Evolutionary conservation across 106 monocot species (phyloP), one percentile per base, ranked within the genome.

Genomic region (Dioscorea zingiberensis): DNA sequence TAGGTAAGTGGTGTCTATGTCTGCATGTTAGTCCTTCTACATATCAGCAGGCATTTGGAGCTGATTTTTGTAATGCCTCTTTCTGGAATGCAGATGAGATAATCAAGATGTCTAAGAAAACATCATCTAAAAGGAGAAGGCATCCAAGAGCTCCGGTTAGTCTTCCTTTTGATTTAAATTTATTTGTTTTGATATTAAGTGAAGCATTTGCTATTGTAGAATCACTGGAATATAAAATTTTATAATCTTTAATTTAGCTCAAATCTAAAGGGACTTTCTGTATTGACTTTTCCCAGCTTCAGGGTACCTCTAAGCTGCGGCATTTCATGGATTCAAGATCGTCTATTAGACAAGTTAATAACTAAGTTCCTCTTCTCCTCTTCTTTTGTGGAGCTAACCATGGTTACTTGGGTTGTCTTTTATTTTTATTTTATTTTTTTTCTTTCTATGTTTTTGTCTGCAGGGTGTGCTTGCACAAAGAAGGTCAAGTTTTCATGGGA

Each of bases 41-140:
- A 38, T 38, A 38, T 38, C 0, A 38, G 10, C 38, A 38, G 10
- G 38, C 38, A 38, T 38, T 2, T 38, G 38, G 38, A 38, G 9
- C 38, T 38, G 38, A 10, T 38, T 38, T 38, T 8, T 38, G 38
- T 38, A 38, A 38, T 38, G 38, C 15, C 51, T 16, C 0, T 25
- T 46, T 17, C 6, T 67, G 44, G 55, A n/a, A 62, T 69, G 23
- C 63, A 97, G 97, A 97, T 68, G 97, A 97, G 61, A 97, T 97
- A 60, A 97, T 97, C 46, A 88, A 88, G 60, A 97, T 97, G 91
- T 85, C 91, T 5, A 91, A 88, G 87, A 88, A 88, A 70, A 67
- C 63, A 44, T 58, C 30, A 54, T 60, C 48, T 19, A 80, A 78
- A 54, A 88, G 75, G 47, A 83, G 74, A 55, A 83, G 62, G 72